A percentile compares a stretch with the other conserved stretches of the same genome.
Evolutionary conservation across 257 asterid species (phyloP).

Genomic region (Apocynum venetum): DNA sequence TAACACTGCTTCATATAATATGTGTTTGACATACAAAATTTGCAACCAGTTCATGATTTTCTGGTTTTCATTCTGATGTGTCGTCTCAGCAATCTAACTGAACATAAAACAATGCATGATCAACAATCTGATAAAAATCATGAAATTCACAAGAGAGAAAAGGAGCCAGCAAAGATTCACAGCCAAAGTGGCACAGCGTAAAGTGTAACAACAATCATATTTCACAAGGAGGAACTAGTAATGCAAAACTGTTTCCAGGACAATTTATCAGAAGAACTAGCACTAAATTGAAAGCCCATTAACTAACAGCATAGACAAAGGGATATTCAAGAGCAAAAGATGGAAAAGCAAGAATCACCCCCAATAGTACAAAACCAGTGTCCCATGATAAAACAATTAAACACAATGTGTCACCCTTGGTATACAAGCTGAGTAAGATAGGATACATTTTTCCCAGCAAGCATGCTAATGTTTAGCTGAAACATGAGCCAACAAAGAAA

Average conservation of each 20-base stretch:
- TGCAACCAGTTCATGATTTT: neutral
- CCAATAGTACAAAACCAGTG: neutral
- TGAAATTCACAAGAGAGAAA: neutral
- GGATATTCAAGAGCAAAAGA: neutral
- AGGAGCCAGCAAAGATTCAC: neutral
- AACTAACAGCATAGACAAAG: neutral
- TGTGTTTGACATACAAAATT: neutral
- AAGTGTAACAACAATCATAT: neutral
- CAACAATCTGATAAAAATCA: neutral
- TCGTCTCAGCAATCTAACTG: constrained; percentile 12
- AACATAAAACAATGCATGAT: constrained; percentile 4
- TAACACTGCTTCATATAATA: neutral
- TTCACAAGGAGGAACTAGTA: neutral
- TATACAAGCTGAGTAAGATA: neutral
- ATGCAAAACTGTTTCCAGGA: neutral
- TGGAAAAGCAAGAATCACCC: neutral
- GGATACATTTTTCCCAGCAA: neutral
- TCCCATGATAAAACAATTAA: neutral
- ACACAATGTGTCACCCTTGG: neutral
- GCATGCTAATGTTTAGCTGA: neutral
- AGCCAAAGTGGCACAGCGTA: neutral
- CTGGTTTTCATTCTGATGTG: neutral
- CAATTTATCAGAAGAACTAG: neutral
- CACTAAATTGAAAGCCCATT: neutral
- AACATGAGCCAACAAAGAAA: neutral